Evolutionary conservation across 805 yeast species (phyloP).

Genomic region (Metahyphopichia silvanorum): DNA sequence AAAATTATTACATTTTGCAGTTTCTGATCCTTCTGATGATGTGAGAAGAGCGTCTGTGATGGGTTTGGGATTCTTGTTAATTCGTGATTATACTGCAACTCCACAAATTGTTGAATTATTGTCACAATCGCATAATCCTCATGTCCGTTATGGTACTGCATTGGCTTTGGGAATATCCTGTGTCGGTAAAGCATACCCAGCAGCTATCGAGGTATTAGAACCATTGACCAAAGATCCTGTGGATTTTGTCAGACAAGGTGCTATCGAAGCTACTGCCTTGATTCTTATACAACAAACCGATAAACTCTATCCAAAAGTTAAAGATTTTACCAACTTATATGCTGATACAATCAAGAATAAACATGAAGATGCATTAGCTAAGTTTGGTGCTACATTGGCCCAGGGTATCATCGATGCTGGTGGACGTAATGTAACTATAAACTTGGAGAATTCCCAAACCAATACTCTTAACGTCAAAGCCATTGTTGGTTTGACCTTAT

Average conservation of each 20-base stretch:
- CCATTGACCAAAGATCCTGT: conserved; percentile 92
- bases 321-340: conserved; percentile 67
- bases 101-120: conserved; percentile 93
- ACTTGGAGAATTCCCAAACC: conserved; percentile 82
- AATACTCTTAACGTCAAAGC: conserved; percentile 89
- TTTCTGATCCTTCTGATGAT: conserved; percentile 92
- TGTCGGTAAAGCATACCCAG: conserved; percentile 86
- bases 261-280: conserved; percentile 89
- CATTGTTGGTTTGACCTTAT: conserved; percentile 85
- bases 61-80: conserved; percentile 84
- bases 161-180: conserved; percentile 96
- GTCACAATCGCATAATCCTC: conserved; percentile 94
- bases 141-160: conserved; percentile 97
- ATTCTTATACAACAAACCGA: conserved; percentile 86
- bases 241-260: conserved; percentile 98
- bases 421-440: conserved; percentile 95
- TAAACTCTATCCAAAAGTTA: conserved; percentile 74
- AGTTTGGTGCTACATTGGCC: conserved; percentile 94
- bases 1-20: conserved; percentile 86
- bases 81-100: conserved; percentile 88
- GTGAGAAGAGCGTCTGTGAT: conserved; percentile 96
- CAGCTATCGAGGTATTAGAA: conserved; percentile 89
- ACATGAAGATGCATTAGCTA: conserved; percentile 95
- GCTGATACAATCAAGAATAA: conserved; percentile 78
- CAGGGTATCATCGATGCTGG: conserved; percentile 99